Evolutionary conservation across 257 asterid species (phyloP).

Genomic region (Phtheirospermum japonicum): DNA sequence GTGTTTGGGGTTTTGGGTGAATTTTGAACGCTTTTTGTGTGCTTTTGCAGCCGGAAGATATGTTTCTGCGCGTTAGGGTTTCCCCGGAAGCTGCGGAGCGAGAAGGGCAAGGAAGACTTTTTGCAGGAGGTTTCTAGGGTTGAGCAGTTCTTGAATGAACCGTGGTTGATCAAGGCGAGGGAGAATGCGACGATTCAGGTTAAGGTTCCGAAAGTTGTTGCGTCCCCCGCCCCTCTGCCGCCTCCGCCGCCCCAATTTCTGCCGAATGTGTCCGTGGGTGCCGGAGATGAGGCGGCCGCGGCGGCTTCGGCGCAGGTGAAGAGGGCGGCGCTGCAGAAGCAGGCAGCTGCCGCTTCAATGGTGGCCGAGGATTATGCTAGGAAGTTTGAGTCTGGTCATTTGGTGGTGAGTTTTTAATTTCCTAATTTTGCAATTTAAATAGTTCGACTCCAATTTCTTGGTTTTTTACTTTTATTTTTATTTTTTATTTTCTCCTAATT

Average conservation of each 20-base stretch:
- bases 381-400: conserved; percentile 82
- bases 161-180: conserved; percentile 71
- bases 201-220: conserved; percentile 75
- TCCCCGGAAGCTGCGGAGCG: conserved; percentile 55
- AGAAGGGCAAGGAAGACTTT: conserved; percentile 58
- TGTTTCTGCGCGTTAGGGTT: conserved; percentile 87
- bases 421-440: neutral
- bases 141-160: conserved; percentile 80
- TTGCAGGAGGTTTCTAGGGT: conserved; percentile 62
- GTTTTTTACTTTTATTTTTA: neutral
- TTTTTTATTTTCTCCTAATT: neutral
- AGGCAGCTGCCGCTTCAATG: conserved; percentile 76
- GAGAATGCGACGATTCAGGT: conserved; percentile 79
- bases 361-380: conserved; percentile 84
- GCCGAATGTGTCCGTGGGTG: conserved; percentile 24
- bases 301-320: conserved; percentile 72
- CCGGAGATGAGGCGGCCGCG: conserved; percentile 53
- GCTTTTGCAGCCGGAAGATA: conserved; percentile 70
- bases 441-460: neutral
- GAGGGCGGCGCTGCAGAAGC: conserved; percentile 86
- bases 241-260: conserved; percentile 36
- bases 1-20: conserved; percentile 27
- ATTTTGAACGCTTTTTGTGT: conserved; percentile 32
- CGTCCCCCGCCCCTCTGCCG: conserved; percentile 41
- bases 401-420: conserved; percentile 53